Evolutionary conservation across 805 yeast genomes (phyloP), one percentile per base, ranked within the genome.

Genomic region (Yamadazyma takamatsuzukensis): DNA sequence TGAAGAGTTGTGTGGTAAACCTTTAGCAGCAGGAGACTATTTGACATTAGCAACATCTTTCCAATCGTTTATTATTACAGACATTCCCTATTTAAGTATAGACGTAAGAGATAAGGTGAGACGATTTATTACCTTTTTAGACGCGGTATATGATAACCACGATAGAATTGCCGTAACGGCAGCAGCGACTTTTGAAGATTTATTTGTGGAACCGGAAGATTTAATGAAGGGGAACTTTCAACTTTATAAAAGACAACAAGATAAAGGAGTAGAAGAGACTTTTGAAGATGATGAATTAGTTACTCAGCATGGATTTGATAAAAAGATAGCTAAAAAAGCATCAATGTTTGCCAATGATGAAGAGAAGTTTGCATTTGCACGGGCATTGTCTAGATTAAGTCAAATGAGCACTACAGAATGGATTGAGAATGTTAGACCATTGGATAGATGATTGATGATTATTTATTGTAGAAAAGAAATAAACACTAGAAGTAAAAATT

Each of bases 321-420:
- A 78, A 39, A 77, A 77, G 41, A 66, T 83, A 37, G 89, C 86
- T 8, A 72, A 76, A 45, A 76, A 78, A 51, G 83, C 88, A 1
- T 53, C 77, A 45, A 74, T 84, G 74, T 90, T 93, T 63, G 85
- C 84, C 30, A 73, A 93, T 25, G 97, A 88, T 58, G 98, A 90
- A 58, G 98, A 90, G 61, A 76, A 82, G 56, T 93, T 90, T 64
- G 98, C 98, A 14, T 90, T 90, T 68, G 96, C 96, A 0, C 74
- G 98, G 53, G 97, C 97, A 0, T 67, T 90, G 37, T 81, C 93
- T 47, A 77, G 98, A 54, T 68, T 93, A 44, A 74, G 89, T 26
- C 97, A 90, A 47, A 90, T 90, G 97, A 81, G 95, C 44, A 83
- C 95, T 4, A 80, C 80, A 16, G 95, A 83, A 32, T 90, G 98